A percentile compares a stretch with the other conserved stretches of the same genome.
These are phyloP conservation scores for Chaetomidium leptoderma DNA, from an alignment of 495 filamentous ascomycete species.

Conservation along the genomic window DNA sequence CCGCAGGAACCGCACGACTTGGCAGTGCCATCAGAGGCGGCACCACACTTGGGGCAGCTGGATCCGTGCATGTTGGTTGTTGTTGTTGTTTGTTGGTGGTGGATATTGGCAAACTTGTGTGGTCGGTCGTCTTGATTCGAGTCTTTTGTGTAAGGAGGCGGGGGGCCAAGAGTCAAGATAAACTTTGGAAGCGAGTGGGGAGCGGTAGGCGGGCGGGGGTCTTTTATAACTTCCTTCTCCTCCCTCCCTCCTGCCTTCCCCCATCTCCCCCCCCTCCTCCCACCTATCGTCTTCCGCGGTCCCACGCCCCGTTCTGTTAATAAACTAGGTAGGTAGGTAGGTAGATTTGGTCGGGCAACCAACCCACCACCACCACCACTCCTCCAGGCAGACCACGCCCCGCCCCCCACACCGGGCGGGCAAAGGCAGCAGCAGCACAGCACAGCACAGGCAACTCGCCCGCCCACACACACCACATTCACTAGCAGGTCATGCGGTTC, in stretches of 20 bases:
- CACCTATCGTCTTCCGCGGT: background rate
- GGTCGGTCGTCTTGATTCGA: no score
- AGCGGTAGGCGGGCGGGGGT: constrained; percentile 4
- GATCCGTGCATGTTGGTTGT: constrained; percentile 41
- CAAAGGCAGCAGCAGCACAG: background rate
- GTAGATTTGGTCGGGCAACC: no score
- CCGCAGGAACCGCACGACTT: constrained; percentile 49
- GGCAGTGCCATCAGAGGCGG: constrained; percentile 32
- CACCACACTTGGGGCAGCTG: constrained; percentile 49
- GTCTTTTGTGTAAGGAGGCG: background rate
- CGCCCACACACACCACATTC: background rate
- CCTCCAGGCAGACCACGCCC: background rate
- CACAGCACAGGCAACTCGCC: background rate
- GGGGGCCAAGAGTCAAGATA: background rate
- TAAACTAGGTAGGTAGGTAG: no score
- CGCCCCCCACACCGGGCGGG: background rate
- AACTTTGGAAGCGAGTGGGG: background rate
- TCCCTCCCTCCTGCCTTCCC: background rate
- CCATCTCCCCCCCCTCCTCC: background rate
- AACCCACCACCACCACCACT: background rate
- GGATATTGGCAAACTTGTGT: background rate
- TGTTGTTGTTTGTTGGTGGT: background rate
- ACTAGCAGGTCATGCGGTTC: constrained; percentile 1
- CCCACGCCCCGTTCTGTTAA: no score
- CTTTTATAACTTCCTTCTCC: constrained; percentile 4